Evolutionary conservation across 768 basidiomycete genomes (phyloP).

Genomic region (Tricholoma sp.): DNA sequence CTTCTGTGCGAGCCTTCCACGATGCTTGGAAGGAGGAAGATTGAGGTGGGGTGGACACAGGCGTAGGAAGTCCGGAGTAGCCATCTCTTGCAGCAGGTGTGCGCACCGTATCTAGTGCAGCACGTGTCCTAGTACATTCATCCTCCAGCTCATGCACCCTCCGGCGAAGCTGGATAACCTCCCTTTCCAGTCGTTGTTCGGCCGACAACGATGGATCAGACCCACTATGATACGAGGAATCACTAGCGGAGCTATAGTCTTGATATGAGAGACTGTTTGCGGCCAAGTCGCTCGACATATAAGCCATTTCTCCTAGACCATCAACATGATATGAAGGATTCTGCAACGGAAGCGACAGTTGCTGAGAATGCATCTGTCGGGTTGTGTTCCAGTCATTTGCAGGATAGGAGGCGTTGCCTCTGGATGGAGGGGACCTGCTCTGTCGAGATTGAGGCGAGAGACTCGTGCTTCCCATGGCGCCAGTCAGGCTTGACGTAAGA

Average conservation of each 20-base stretch:
- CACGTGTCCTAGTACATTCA: conserved; percentile 45
- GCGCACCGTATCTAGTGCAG: conserved; percentile 24
- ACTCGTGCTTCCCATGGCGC: conserved; percentile 55
- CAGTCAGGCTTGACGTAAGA: conserved; percentile 49
- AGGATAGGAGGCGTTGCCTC: conserved; percentile 7
- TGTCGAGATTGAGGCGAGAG: conserved; percentile 22
- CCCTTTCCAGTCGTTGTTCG: conserved; percentile 32
- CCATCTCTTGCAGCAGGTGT: conserved; percentile 10
- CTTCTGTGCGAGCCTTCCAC: conserved; percentile 72
- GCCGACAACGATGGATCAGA: conserved; percentile 27
- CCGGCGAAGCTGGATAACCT: conserved; percentile 50
- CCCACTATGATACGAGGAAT: conserved; percentile 37
- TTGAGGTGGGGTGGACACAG: conserved; percentile 28
- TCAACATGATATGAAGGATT: conserved; percentile 21
- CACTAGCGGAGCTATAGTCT: conserved; percentile 23
- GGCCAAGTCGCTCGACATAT: conserved; percentile 18
- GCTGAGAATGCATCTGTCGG: conserved; percentile 4
- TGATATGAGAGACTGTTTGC: conserved; percentile 16
- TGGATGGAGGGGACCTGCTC: conserved; percentile 13
- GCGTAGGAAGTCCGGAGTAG: conserved; percentile 18
- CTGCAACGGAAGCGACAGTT: conserved; percentile 23
- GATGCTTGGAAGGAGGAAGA: conserved; percentile 49
- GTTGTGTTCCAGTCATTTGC: conserved; percentile 2
- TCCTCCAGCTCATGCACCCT: conserved; percentile 61
- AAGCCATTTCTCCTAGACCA: conserved; percentile 13